Base-by-base conservation (phyloP, 1,284 basidiomycete species). In the Ganoderma sinense region DNA sequence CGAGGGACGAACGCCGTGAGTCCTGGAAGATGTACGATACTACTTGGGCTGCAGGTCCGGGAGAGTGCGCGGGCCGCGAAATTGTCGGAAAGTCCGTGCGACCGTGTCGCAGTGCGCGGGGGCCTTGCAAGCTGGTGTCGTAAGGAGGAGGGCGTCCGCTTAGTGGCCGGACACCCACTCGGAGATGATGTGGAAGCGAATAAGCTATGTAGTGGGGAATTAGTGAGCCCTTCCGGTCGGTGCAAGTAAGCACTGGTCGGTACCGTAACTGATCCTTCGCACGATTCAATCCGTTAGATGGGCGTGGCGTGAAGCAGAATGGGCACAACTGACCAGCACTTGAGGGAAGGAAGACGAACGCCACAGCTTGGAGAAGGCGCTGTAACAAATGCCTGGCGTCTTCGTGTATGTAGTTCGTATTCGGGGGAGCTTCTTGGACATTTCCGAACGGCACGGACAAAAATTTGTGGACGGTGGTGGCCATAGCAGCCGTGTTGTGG, bases 81-180 rank as follows among this genome's bases (percentile, higher is more conserved):
- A 69, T 67, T 51, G 65, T 71, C 70, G 70, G 70, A 66, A 31
- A 41, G 11, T 10, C 13, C 70, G 70, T 71, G 70, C 55, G 68
- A 64, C 41, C 53, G 23, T 14, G 39, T 56, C 59, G 70, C 65
- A 68, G 70, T 71, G 68, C 65, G 65, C 70, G 70, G 70, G 70
- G 70, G 70, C 70, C 70, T 53, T n/a, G n/a, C n/a, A n/a, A n/a
- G n/a, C 36, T 8, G 33, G 7, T 39, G 16, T 23, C 56, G 56
- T 59, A 59, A 59, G 20, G 18, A 36, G n/a, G 23, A 51, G 33
- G 4, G 56, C 56, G 56, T 23, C 5, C 33, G 20, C 20, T 39
- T 20, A 20, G 36, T 36, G 36, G 36, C 36, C 6, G 56, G 56
- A 39, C n/a, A 7, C 33, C n/a, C 0, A 14, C 33, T 23, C 29